These are phyloP conservation scores for Zymoseptoria tritici DNA, from an alignment of 2,329 filamentous ascomycete genomes.

Conservation along the genomic window DNA sequence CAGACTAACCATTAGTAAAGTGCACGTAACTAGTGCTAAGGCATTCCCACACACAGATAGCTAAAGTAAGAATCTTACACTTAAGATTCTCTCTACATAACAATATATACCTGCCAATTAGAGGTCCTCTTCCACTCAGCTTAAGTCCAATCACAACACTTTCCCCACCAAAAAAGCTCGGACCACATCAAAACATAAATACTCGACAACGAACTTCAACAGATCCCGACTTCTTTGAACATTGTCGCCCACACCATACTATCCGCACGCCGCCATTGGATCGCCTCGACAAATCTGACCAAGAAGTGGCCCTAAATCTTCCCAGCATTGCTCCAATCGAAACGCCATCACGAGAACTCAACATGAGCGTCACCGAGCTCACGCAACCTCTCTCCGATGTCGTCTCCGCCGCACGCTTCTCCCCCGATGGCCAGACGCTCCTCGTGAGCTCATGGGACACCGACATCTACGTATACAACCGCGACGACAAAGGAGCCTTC, in stretches of 20 bases:
- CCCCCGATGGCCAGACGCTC: conserved; percentile 67
- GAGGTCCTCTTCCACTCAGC: too few relatives aligned
- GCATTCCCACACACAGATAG: too few relatives aligned
- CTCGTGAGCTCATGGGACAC: conserved; percentile 95
- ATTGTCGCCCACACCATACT: neutral
- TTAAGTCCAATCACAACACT: too few relatives aligned
- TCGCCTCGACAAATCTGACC: too few relatives aligned
- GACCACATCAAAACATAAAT: neutral
- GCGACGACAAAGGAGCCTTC: conserved; percentile 38
- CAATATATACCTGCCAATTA: too few relatives aligned
- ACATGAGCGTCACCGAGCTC: conserved; percentile 49
- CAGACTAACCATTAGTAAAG: too few relatives aligned
- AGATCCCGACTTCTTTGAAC: neutral
- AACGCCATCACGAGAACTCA: conserved; percentile 1
- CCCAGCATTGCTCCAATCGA: neutral
- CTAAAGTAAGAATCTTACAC: too few relatives aligned
- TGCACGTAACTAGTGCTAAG: too few relatives aligned
- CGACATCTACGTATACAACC: conserved; percentile 71
- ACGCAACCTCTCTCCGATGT: conserved; percentile 75
- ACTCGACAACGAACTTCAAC: neutral
- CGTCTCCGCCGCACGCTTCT: conserved; percentile 80
- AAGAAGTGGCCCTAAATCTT: too few relatives aligned
- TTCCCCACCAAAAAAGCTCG: neutral
- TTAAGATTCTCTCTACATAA: too few relatives aligned
- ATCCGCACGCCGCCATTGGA: neutral